Base-by-base conservation (phyloP, 495 filamentous ascomycete species). In the Delitschia confertaspora region DNA sequence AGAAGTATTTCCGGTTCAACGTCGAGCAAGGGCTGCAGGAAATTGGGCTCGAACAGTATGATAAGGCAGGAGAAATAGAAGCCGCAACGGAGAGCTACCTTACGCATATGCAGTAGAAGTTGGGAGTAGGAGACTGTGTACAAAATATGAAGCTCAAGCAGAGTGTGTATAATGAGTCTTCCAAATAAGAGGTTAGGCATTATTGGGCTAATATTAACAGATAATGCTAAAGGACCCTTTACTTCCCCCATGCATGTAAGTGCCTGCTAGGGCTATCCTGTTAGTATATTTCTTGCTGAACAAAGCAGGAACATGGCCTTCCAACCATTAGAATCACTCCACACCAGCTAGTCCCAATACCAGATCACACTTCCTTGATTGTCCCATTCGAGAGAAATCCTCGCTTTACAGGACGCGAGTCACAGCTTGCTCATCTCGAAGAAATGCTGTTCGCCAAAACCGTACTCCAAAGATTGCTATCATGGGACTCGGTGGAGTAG, bases 401-500 rank as follows among this genome's bases (percentile, higher is more conserved):
- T 23, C 35, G 47, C 9, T 66, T 67, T 37, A 46, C 60, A 32
- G 62, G 62, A 19, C 62, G 63, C 1, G 13, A 46, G 1, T 7
- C 4, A 4, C 45, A 53, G n/a, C 43, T 67, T 10, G 42, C 49
- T 9, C 24, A 36, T n/a, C 57, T 63, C 11, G 7, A 31, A 36
- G 7, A 23, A 42, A 30, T 46, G 37, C 36, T 47, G 59, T 3
- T 67, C 55, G 57, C 57, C 47, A 22, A 22, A 2, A 19, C 36
- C 10, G 42, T 14, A 13, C 44, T 42, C 0, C 22, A 55, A 47
- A 50, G 30, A 29, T 62, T 9, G 52, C 67, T 0, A 42, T 76
- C 5, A 43, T 47, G 24, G 72, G 73, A 0, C 58, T 72, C 4
- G 71, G 69, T 0, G 72, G 70, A 0, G 55, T 71, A 3, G 70